Evolutionary conservation across 2,329 filamentous ascomycete genomes (phyloP).

Genomic region (Fusarium guadeloupense): DNA sequence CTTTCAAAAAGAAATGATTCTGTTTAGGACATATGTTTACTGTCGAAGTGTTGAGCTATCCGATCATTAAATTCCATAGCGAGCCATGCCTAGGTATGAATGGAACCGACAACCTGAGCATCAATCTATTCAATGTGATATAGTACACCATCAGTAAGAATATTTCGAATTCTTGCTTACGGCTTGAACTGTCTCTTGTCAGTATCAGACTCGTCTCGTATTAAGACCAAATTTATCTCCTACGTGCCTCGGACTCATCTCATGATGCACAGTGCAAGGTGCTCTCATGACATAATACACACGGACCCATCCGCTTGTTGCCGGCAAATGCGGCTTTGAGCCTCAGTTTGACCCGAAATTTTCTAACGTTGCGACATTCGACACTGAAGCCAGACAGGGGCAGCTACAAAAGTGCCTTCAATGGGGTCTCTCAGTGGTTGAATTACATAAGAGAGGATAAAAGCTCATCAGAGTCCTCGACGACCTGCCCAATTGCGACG

Average conservation of each 20-base stretch:
- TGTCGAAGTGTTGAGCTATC: too few species aligned
- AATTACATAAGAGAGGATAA: slow-evolving; percentile 14
- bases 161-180: too few species aligned
- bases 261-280: slow-evolving; percentile 30
- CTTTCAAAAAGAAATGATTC: too few species aligned
- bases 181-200: too few species aligned
- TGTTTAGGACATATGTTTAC: too few species aligned
- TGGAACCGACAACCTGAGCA: too few species aligned
- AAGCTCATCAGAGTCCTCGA: slow-evolving; percentile 21
- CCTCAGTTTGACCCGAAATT: slow-evolving; percentile 37
- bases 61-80: too few species aligned
- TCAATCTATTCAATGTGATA: too few species aligned
- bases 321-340: slow-evolving; percentile 36
- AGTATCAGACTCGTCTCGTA: too few species aligned
- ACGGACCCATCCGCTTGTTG: slow-evolving; percentile 39
- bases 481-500: slow-evolving; percentile 42
- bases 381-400: slow-evolving; percentile 17
- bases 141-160: too few species aligned
- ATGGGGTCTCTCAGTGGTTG: slow-evolving; percentile 33
- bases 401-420: slow-evolving; percentile 43
- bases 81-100: too few species aligned
- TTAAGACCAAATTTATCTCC: too few species aligned
- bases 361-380: slow-evolving; percentile 28
- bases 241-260: slow-evolving; percentile 1
- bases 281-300: slow-evolving; percentile 24